phyloP scores from a whole-genome alignment of 345 rosid species.

The Hypericum perforatum region DNA sequence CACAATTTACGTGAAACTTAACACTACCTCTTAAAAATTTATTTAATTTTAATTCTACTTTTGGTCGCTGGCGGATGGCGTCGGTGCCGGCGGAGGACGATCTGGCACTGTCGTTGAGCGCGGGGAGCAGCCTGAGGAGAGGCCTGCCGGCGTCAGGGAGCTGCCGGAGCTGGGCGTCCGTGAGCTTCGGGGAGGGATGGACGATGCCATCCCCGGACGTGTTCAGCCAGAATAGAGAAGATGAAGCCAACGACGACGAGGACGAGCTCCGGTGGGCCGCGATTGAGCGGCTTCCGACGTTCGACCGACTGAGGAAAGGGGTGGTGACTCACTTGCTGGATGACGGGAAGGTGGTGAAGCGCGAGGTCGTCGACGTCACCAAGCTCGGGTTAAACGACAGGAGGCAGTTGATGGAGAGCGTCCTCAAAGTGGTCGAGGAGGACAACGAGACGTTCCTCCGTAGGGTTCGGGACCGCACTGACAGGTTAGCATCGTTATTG shows the following conservation, averaged over 20 bases:
- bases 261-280: constrained; percentile 31
- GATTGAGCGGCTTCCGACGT: constrained; percentile 31
- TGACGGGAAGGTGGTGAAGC: constrained; percentile 18
- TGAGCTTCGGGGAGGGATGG: constrained; percentile 19
- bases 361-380: constrained; percentile 24
- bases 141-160: constrained; percentile 18
- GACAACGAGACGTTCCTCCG: constrained; percentile 23
- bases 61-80: constrained; percentile 1
- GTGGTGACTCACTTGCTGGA: constrained; percentile 19
- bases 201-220: constrained; percentile 19
- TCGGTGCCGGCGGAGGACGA: constrained; percentile 23
- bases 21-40: no score
- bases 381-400: constrained; percentile 27
- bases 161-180: constrained; percentile 19
- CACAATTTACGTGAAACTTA: no score
- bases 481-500: background rate
- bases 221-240: constrained; percentile 19
- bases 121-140: constrained; percentile 21
- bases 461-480: constrained; percentile 23
- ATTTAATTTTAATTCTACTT: no score
- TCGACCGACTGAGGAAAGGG: constrained; percentile 28
- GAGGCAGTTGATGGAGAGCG: constrained; percentile 28
- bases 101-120: constrained; percentile 18
- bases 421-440: constrained; percentile 28
- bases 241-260: constrained; percentile 18